Evolutionary conservation across 2,329 filamentous ascomycete genomes (phyloP), one percentile per base, ranked within the genome.

Genomic region (Hortaea werneckii): DNA sequence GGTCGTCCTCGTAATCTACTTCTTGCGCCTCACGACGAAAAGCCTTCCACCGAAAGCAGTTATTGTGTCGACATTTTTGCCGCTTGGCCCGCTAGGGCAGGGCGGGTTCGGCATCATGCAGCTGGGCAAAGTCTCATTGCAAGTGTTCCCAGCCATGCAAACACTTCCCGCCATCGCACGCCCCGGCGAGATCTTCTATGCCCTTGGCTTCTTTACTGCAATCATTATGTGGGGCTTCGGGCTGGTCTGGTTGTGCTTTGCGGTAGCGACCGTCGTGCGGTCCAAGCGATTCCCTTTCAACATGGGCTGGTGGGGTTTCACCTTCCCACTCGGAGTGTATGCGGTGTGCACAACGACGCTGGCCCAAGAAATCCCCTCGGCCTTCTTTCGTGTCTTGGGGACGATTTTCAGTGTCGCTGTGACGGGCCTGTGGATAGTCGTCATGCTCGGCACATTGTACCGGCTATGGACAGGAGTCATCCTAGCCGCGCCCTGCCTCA

Each of bases 21-120:
- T 83, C 57, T 78, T 82, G 48, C 78, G 82, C 8, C 69, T 87
- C 7, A 79, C 77, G 4, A 61, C 85, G 2, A 76, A 85, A 62
- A 78, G 79, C 35, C 70, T 85, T 10, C 82, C 82, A 0, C 75
- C 80, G 1, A 71, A 76, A 41, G 82, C 84, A 57, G 76, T 80
- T 45, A 80, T 85, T 38, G 80, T 85, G 7, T 82, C 77, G 2
- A 76, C 79, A 5, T 83, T 85, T 53, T 65, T 86, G 0, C 82
- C 82, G 0, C 68, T 85, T 0, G 80, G 82, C 0, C 80, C 82
- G 0, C 64, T 84, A 47, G 4, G 42, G 47, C 65, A 58, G 63
- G 59, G 47, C 46, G 43, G 46, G 8, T 48, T 48, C 40, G 46
- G n/a, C 1, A 76, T 82, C 29, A 65, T 74, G 51, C 66, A 70